Conservation (phyloP, 1,284 basidiomycete species). For the Cystobasidium sp. region DNA sequence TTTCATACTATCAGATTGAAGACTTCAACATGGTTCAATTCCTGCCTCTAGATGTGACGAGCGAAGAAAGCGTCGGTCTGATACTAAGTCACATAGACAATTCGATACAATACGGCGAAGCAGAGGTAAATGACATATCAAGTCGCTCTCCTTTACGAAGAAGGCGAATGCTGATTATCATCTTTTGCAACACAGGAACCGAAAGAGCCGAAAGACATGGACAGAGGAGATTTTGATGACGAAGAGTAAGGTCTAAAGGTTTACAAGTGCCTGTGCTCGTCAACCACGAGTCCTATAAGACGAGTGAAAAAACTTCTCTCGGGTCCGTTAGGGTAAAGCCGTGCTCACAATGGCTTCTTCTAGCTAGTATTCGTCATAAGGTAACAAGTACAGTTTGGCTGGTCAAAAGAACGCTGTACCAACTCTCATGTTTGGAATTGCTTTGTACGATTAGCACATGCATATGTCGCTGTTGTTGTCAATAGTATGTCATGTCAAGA, state of each 20-base stretch:
- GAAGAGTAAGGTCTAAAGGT: neutral
- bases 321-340: too few species aligned
- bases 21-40: conserved; percentile 98
- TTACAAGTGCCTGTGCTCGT: neutral
- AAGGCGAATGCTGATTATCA: neutral
- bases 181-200: conserved; percentile 51
- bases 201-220: conserved; percentile 54
- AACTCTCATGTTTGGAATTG: too few species aligned
- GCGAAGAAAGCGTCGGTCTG: conserved; percentile 84
- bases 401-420: too few species aligned
- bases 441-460: too few species aligned
- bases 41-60: conserved; percentile 88
- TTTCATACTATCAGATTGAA: conserved; percentile 72
- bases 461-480: too few species aligned
- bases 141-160: conserved; percentile 16
- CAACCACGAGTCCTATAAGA: too few species aligned
- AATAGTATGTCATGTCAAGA: too few species aligned
- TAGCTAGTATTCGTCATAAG: too few species aligned
- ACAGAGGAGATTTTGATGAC: conserved; percentile 52
- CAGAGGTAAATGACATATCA: conserved; percentile 32
- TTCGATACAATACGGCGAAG: conserved; percentile 53
- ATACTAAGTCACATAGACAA: conserved; percentile 96
- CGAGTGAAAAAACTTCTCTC: too few species aligned
- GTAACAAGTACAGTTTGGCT: too few species aligned
- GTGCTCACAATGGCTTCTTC: too few species aligned